A percentile compares a stretch with the other conserved stretches of the same genome.
phyloP scores from a whole-genome alignment of 2,329 filamentous ascomycete genomes.

The Capronia epimyces region DNA sequence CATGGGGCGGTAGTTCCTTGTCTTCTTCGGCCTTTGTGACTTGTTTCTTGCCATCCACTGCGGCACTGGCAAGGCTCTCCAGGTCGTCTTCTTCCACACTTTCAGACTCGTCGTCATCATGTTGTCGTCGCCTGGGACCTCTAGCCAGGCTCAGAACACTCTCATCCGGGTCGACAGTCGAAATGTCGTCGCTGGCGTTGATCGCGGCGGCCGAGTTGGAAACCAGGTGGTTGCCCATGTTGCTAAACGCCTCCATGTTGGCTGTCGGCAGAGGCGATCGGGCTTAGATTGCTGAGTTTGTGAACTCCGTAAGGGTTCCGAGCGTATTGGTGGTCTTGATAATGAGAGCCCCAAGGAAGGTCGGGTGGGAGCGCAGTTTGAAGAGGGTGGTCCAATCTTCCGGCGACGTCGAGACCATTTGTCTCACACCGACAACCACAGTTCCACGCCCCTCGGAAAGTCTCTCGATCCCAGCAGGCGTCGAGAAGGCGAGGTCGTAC shows the following conservation, averaged over 20 bases:
- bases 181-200: slow-evolving; percentile 77
- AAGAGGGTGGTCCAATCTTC: slow-evolving; percentile 10
- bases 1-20: slow-evolving; percentile 85
- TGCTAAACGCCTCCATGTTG: slow-evolving; percentile 79
- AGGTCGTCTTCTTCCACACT: slow-evolving; percentile 75
- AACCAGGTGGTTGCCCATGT: slow-evolving; percentile 79
- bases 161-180: slow-evolving; percentile 70
- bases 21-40: slow-evolving; percentile 52
- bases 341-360: neutral
- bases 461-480: slow-evolving; percentile 12
- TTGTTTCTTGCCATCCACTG: slow-evolving; percentile 58
- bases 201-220: slow-evolving; percentile 80
- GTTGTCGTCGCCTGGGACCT: slow-evolving; percentile 58
- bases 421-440: slow-evolving; percentile 13
- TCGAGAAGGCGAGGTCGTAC: slow-evolving; percentile 1
- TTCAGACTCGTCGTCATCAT: slow-evolving; percentile 85
- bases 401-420: slow-evolving; percentile 9
- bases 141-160: slow-evolving; percentile 65
- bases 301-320: neutral
- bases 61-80: slow-evolving; percentile 71
- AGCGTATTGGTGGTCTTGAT: neutral
- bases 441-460: slow-evolving; percentile 19
- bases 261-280: neutral
- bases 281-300: too few species aligned
- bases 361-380: slow-evolving; percentile 2